These are phyloP conservation scores for Saussurea involucrata DNA, from an alignment of 129 eudicot species.

Conservation along the genomic window DNA sequence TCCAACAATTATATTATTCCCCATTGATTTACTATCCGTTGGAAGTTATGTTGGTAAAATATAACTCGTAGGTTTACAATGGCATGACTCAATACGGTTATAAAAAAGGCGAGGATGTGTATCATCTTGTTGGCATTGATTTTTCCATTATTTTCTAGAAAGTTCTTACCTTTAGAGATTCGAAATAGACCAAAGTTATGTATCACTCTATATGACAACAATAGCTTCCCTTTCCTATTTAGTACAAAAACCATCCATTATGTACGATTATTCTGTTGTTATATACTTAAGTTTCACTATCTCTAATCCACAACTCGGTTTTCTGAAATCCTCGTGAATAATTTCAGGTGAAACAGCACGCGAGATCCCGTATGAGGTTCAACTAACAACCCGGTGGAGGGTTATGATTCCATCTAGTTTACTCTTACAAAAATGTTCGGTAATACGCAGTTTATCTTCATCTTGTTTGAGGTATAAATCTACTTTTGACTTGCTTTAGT, in stretches of 20 bases:
- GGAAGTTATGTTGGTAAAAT: conserved; percentile 2
- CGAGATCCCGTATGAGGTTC: conserved; percentile 72
- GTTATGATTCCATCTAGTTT: conserved; percentile 70
- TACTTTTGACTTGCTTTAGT: neutral
- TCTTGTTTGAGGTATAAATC: neutral
- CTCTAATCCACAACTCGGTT: conserved; percentile 7
- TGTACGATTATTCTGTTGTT: conserved; percentile 33
- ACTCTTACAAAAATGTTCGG: conserved; percentile 82
- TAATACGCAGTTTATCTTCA: conserved; percentile 33
- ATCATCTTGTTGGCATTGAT: neutral
- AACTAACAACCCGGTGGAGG: conserved; percentile 64
- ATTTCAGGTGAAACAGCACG: conserved; percentile 61
- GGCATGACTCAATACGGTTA: conserved; percentile 88
- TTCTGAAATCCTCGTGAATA: neutral
- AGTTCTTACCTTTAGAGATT: conserved; percentile 45
- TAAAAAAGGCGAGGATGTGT: conserved; percentile 55
- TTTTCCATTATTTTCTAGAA: conserved; percentile 4
- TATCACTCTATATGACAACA: conserved; percentile 81
- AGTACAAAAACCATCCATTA: conserved; percentile 62
- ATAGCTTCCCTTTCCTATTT: conserved; percentile 69
- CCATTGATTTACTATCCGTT: neutral
- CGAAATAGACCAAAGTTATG: conserved; percentile 61
- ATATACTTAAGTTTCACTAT: neutral
- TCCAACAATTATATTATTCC: neutral
- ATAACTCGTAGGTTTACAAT: conserved; percentile 66